Percentiles rank a stretch among this genome's conserved stretches.
phyloP scores from a whole-genome alignment of 108 stramenopile genomes.

The Fistulifera pelliculosa region DNA sequence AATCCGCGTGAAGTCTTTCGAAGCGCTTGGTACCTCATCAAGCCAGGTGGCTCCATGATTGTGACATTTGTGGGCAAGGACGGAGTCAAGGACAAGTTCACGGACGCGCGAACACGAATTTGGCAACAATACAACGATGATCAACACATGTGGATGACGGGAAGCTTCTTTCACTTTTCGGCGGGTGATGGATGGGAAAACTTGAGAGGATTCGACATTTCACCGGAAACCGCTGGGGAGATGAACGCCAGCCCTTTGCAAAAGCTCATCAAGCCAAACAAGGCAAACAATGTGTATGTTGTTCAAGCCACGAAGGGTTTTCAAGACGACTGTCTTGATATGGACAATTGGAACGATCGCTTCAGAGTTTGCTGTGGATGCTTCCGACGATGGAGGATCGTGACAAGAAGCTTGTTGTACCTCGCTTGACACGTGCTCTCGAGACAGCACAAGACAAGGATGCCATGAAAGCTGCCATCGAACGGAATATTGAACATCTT shows the following conservation, averaged over 20 bases:
- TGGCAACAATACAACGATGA: slow-evolving; percentile 91
- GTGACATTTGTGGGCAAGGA: slow-evolving; percentile 66
- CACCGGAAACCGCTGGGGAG: slow-evolving; percentile 66
- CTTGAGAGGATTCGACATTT: slow-evolving; percentile 74
- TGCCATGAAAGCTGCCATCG: slow-evolving; percentile 27
- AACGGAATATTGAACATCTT: slow-evolving; percentile 45
- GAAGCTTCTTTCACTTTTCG: slow-evolving; percentile 87
- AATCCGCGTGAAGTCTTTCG: slow-evolving; percentile 80
- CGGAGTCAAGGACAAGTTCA: slow-evolving; percentile 47
- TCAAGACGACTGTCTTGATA: slow-evolving; percentile 53
- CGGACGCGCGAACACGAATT: slow-evolving; percentile 77
- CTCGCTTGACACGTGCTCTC: slow-evolving; percentile 58
- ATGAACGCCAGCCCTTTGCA: slow-evolving; percentile 28
- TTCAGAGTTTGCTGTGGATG: slow-evolving; percentile 77
- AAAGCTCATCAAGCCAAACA: slow-evolving; percentile 31
- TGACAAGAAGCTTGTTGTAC: slow-evolving; percentile 74
- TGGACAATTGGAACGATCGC: slow-evolving; percentile 53
- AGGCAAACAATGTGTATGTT: slow-evolving; percentile 55
- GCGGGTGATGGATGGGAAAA: slow-evolving; percentile 81
- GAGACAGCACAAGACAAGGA: slow-evolving; percentile 18
- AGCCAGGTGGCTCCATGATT: slow-evolving; percentile 80
- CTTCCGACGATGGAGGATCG: slow-evolving; percentile 69
- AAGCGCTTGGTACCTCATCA: slow-evolving; percentile 63
- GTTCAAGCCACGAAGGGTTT: slow-evolving; percentile 66
- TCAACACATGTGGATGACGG: slow-evolving; percentile 94